Evolutionary conservation across 495 filamentous ascomycete genomes (phyloP).

Genomic region (Aspergillus mulundensis): DNA sequence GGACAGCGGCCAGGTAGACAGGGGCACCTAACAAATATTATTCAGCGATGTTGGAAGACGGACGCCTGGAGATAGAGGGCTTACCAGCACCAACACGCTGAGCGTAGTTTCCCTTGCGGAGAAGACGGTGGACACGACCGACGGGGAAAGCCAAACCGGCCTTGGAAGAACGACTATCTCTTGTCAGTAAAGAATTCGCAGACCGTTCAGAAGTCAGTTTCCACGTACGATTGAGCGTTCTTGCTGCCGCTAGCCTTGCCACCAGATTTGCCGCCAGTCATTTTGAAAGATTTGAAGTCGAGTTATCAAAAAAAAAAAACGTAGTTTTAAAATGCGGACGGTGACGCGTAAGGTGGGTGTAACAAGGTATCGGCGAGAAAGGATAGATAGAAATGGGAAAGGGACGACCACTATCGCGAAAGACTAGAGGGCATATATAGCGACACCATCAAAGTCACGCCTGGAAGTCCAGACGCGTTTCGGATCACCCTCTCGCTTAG

Average conservation of each 20-base stretch:
- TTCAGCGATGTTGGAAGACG: not conserved
- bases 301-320: not conserved
- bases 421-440: constrained; percentile 45
- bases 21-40: constrained; percentile 62
- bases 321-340: not conserved
- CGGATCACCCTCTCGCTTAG: constrained; percentile 52
- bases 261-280: constrained; percentile 98
- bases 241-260: constrained; percentile 97
- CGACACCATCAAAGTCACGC: constrained; percentile 43
- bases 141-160: constrained; percentile 99
- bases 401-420: constrained; percentile 29
- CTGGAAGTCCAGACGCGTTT: constrained; percentile 33
- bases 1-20: constrained; percentile 96
- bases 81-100: constrained; percentile 97
- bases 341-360: not conserved
- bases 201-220: constrained; percentile 20
- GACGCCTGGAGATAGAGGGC: constrained; percentile 15
- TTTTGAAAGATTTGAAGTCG: constrained; percentile 59
- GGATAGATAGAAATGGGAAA: constrained; percentile 21
- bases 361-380: constrained; percentile 14
- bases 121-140: constrained; percentile 98
- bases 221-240: constrained; percentile 91
- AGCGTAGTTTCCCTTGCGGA: constrained; percentile 99
- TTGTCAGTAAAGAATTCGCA: constrained; percentile 36
- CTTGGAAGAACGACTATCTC: constrained; percentile 89